Base-by-base conservation (phyloP, 2,329 filamentous ascomycete genomes). In the Aaosphaeria arxii region DNA sequence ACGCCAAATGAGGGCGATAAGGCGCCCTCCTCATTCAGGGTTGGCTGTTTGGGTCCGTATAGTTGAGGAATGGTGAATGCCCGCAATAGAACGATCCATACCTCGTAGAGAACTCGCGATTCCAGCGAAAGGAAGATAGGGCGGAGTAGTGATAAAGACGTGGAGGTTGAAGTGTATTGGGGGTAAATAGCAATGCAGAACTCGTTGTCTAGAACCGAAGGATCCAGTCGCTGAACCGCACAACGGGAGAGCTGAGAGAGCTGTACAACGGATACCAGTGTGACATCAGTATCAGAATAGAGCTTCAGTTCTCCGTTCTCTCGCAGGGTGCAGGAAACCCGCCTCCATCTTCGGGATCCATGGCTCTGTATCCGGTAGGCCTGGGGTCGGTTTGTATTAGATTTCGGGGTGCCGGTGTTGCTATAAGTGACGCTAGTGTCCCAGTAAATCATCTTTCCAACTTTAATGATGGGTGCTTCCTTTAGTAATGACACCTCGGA, bases 131-230 rank as follows among this genome's bases (percentile, higher is more conserved):
- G 77, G 65, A 95, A 96, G 33, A 97, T 85, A 0, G 94, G 92
- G n/a, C 89, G 84, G 50, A 90, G 85, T 30, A 92, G 82, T 5
- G 87, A 87, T 47, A 92, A 77, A 13, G 87, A 81, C 3, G 83
- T 87, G 1, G 89, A 82, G 17, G 83, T 84, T 7, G 87, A 80
- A 1, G 89, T 85, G 70, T 99, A 97, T 53, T 92, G 91, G 11
- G 94, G 92, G 63, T 96, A 96, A 42, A 99, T 92, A 45, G 89
- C 91, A 54, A 99, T 88, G 73, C 91, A 97, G 64, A 89, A 94
- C 50, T 96, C 90, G 67, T 94, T 89, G 55, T 95, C 90, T 39
- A 99, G 73, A 6, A 99, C 92, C 5, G 91, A 95, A 45, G 85
- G 84, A 69, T 97, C 90, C 44, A 99, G 77, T 58, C 91, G 84